phyloP scores from a whole-genome alignment of 495 filamentous ascomycete genomes.

The Hypoxylon intermedium region DNA sequence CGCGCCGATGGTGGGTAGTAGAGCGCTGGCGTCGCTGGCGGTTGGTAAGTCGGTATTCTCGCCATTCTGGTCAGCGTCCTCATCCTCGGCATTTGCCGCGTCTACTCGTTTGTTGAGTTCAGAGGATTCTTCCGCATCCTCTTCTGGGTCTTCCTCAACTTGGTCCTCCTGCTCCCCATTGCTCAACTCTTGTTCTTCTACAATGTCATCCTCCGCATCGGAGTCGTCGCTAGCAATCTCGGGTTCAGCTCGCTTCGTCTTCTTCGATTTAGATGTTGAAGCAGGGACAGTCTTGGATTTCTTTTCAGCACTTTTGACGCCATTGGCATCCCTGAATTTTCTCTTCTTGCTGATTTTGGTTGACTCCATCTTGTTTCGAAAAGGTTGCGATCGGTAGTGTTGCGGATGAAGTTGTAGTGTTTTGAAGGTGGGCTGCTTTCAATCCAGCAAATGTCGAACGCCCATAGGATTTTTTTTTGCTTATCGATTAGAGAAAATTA shows the following conservation, averaged over 20 bases:
- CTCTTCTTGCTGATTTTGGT: slow-evolving; percentile 55
- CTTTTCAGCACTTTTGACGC: slow-evolving; percentile 35
- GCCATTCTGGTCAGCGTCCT: slow-evolving; percentile 34
- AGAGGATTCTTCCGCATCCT: slow-evolving; percentile 24
- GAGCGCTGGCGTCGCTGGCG: slow-evolving; percentile 29
- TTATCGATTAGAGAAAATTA: slow-evolving; percentile 32
- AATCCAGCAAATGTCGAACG: not conserved
- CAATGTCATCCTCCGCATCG: slow-evolving; percentile 35
- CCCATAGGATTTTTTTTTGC: slow-evolving; percentile 22
- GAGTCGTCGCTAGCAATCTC: slow-evolving; percentile 30
- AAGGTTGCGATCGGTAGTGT: slow-evolving; percentile 10
- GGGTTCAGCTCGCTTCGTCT: slow-evolving; percentile 40
- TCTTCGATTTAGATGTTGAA: slow-evolving; percentile 40
- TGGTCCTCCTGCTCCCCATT: slow-evolving; percentile 35
- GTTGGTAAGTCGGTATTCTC: slow-evolving; percentile 29
- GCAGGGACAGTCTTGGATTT: slow-evolving; percentile 19
- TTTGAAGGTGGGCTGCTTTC: slow-evolving; percentile 15
- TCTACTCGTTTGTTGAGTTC: slow-evolving; percentile 36
- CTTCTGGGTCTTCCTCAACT: slow-evolving; percentile 25
- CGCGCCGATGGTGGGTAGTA: slow-evolving; percentile 43
- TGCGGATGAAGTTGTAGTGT: slow-evolving; percentile 2
- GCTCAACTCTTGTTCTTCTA: slow-evolving; percentile 37
- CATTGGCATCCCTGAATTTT: slow-evolving; percentile 52
- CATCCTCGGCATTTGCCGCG: slow-evolving; percentile 37
- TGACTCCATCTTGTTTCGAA: slow-evolving; percentile 46